Evolutionary conservation across 306 rosid genomes (phyloP).

Genomic region (Vigna angularis): DNA sequence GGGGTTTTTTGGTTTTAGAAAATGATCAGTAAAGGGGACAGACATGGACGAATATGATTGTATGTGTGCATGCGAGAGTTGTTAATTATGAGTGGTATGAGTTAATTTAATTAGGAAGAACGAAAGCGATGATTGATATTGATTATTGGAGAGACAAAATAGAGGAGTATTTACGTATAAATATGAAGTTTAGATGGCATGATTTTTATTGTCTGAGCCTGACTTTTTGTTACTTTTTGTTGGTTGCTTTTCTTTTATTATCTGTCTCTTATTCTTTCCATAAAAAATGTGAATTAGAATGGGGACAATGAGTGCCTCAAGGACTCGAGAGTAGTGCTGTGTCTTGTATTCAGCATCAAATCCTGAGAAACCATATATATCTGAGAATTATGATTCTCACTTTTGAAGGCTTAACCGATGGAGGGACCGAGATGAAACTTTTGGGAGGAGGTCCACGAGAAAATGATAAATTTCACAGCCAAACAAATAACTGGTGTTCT

Average conservation of each 20-base stretch:
- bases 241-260: slow-evolving; percentile 46
- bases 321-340: slow-evolving; percentile 59
- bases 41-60: slow-evolving; percentile 20
- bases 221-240: slow-evolving; percentile 36
- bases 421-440: slow-evolving; percentile 50
- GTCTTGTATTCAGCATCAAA: slow-evolving; percentile 84
- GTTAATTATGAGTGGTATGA: slow-evolving; percentile 37
- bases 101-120: slow-evolving; percentile 39
- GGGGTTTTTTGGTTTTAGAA: background rate
- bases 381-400: slow-evolving; percentile 70
- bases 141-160: slow-evolving; percentile 38
- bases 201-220: slow-evolving; percentile 32
- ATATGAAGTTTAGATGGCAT: slow-evolving; percentile 34
- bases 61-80: slow-evolving; percentile 34
- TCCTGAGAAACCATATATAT: slow-evolving; percentile 56
- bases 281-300: slow-evolving; percentile 39
- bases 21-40: slow-evolving; percentile 23
- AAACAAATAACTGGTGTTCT: slow-evolving; percentile 49
- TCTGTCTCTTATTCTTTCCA: slow-evolving; percentile 34
- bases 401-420: slow-evolving; percentile 61
- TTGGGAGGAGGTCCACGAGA: slow-evolving; percentile 60
- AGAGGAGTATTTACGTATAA: slow-evolving; percentile 31
- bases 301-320: slow-evolving; percentile 62
- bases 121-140: slow-evolving; percentile 40
- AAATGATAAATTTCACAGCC: slow-evolving; percentile 33